Conservation (phyloP, 1,284 basidiomycete species). For the Microbotryomycetes sp. region DNA sequence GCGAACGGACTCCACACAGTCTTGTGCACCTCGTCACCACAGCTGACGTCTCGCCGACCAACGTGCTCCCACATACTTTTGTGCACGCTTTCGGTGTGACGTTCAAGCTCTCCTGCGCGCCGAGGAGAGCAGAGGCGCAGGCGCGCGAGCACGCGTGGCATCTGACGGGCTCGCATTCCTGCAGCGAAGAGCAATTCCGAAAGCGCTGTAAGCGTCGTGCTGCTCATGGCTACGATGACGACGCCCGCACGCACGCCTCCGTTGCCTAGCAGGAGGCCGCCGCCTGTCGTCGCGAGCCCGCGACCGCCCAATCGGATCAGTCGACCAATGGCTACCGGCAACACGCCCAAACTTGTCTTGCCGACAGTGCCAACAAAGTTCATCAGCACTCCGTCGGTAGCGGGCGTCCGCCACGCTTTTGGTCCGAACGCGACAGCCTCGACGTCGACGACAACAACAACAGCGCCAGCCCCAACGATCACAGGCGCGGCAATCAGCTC, state of each 20-base stretch:
- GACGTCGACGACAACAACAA: conserved; percentile 2
- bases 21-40: too few species aligned
- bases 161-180: too few species aligned
- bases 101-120: too few species aligned
- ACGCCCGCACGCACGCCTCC: neutral
- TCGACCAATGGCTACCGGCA: neutral
- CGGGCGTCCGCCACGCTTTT: neutral
- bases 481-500: conserved; percentile 2
- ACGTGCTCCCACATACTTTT: too few species aligned
- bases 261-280: neutral
- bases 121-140: too few species aligned
- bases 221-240: neutral
- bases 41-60: too few species aligned
- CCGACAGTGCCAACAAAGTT: neutral
- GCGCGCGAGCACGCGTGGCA: too few species aligned
- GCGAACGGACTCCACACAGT: too few species aligned
- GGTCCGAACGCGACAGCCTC: neutral
- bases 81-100: too few species aligned
- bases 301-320: neutral
- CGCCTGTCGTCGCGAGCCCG: neutral
- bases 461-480: neutral
- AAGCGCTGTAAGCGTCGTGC: too few species aligned
- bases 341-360: neutral
- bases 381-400: neutral
- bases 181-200: too few species aligned